Evolutionary conservation across 2,329 filamentous ascomycete species (phyloP).

Genomic region (Aspergillus latus): DNA sequence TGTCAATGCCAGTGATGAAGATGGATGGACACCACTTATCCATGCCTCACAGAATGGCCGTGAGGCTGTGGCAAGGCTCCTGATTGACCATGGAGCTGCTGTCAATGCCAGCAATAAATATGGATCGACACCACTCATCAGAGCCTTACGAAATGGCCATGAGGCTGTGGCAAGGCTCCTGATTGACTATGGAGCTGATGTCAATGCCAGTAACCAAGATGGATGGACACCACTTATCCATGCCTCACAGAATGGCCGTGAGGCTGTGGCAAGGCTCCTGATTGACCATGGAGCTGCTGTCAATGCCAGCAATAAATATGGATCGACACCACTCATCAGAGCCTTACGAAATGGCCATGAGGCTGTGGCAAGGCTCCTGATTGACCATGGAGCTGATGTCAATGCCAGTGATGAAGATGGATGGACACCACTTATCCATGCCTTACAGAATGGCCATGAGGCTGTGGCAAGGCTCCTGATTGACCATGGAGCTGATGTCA

Average conservation of each 20-base stretch:
- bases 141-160: background rate
- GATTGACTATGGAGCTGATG: no score
- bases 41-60: background rate
- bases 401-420: background rate
- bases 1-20: background rate
- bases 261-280: no score
- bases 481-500: background rate
- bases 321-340: no score
- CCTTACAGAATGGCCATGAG: no score
- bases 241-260: no score
- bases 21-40: background rate
- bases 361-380: background rate
- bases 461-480: background rate
- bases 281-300: no score
- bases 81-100: background rate
- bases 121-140: background rate
- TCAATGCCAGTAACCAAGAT: no score
- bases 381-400: background rate
- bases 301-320: background rate
- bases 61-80: background rate
- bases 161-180: no score
- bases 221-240: no score
- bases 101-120: background rate
- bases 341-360: background rate
- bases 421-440: background rate